Conservation (phyloP, 129 eudicot genomes). For the Deinandra increscens region DNA sequence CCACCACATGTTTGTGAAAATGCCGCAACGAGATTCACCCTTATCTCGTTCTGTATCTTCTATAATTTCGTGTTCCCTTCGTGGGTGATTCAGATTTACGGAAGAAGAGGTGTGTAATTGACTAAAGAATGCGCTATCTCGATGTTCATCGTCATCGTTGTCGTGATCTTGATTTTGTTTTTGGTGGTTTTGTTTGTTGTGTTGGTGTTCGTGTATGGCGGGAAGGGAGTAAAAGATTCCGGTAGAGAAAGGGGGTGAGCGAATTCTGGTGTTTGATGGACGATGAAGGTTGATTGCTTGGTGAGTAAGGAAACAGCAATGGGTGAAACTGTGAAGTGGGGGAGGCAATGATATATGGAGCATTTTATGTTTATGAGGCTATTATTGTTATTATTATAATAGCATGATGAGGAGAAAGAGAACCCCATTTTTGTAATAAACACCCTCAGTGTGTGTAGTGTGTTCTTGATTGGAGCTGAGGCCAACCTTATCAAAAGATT, state of each 20-base stretch:
- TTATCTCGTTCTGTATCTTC: not conserved
- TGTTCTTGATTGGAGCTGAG: too few species aligned
- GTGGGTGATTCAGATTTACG: constrained; percentile 6
- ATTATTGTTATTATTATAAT: not conserved
- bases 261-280: not conserved
- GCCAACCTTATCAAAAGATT: too few species aligned
- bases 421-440: not conserved
- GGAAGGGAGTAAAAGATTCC: constrained; percentile 4
- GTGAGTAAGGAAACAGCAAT: not conserved
- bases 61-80: not conserved
- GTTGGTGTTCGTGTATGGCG: not conserved
- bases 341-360: too few species aligned
- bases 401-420: not conserved
- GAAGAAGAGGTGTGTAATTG: constrained; percentile 20
- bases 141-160: not conserved
- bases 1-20: constrained; percentile 74
- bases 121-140: constrained; percentile 1
- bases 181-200: not conserved
- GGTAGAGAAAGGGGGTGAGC: not conserved
- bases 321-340: not conserved
- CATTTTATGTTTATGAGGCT: constrained; percentile 12
- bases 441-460: not conserved
- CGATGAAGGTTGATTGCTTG: not conserved
- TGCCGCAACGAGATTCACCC: constrained; percentile 24
- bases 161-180: not conserved